These are phyloP conservation scores for Penicillium turbatum DNA, from an alignment of 495 filamentous ascomycete genomes.

Conservation along the genomic window DNA sequence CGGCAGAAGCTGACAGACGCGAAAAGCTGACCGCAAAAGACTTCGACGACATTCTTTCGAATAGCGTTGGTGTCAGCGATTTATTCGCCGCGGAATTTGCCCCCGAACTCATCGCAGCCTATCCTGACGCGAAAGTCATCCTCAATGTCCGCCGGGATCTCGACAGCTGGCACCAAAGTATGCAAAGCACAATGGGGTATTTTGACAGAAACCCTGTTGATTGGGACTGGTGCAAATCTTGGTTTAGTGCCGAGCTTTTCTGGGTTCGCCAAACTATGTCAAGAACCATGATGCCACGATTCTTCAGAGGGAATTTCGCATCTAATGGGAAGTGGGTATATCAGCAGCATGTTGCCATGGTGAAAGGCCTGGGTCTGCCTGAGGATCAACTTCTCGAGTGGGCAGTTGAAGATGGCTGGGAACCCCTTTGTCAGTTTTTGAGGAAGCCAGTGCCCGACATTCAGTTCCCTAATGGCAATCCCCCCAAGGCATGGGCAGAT, in stretches of 20 bases:
- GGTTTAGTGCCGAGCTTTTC: slow-evolving; percentile 16
- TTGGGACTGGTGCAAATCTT: slow-evolving; percentile 13
- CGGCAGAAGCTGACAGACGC: background rate
- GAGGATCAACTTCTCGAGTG: slow-evolving; percentile 37
- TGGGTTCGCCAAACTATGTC: slow-evolving; percentile 15
- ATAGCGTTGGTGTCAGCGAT: slow-evolving; percentile 51
- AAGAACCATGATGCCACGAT: slow-evolving; percentile 10
- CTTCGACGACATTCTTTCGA: slow-evolving; percentile 44
- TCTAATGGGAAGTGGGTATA: slow-evolving; percentile 13
- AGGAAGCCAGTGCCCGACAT: background rate
- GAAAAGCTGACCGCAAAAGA: slow-evolving; percentile 27
- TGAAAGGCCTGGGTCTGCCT: slow-evolving; percentile 22
- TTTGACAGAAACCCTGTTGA: slow-evolving; percentile 5
- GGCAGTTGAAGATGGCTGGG: slow-evolving; percentile 45
- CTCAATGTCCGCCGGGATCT: slow-evolving; percentile 46
- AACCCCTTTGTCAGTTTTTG: slow-evolving; percentile 35
- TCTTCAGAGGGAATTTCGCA: slow-evolving; percentile 11
- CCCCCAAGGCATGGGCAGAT: slow-evolving; percentile 8
- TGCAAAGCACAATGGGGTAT: slow-evolving; percentile 12
- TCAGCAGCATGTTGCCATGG: slow-evolving; percentile 10
- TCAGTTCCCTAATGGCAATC: slow-evolving; percentile 8
- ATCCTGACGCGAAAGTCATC: slow-evolving; percentile 56
- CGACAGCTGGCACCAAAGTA: slow-evolving; percentile 37
- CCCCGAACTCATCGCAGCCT: slow-evolving; percentile 53
- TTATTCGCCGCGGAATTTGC: slow-evolving; percentile 51